Conservation (phyloP, 352 stramenopile genomes). For the Pythium grandisporangium region DNA sequence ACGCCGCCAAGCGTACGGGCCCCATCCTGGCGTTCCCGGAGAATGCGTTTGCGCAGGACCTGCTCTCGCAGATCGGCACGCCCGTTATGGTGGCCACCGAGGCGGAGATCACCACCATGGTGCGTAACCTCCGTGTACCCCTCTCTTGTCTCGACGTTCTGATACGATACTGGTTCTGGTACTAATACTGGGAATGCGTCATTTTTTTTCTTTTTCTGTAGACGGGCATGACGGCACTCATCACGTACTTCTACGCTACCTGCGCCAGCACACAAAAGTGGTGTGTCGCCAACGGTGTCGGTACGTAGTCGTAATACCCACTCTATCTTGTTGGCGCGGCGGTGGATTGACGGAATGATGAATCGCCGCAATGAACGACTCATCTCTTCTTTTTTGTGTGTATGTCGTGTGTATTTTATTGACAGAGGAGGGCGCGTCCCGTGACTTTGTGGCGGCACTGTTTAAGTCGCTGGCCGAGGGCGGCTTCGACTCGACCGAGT, state of each 20-base stretch:
- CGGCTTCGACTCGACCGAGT: conserved; percentile 55
- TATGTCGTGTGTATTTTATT: neutral
- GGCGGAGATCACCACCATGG: conserved; percentile 74
- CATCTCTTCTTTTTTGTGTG: no score
- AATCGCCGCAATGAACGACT: no score
- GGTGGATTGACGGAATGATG: no score
- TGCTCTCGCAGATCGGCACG: conserved; percentile 73
- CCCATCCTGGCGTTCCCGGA: conserved; percentile 76
- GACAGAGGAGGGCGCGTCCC: conserved; percentile 51
- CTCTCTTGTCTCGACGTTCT: neutral
- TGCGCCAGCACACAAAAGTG: conserved; percentile 77
- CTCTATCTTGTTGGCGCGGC: neutral
- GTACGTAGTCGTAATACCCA: conserved; percentile 22
- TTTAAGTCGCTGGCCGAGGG: conserved; percentile 74
- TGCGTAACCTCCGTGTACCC: conserved; percentile 6
- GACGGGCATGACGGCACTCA: conserved; percentile 80
- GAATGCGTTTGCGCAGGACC: conserved; percentile 50
- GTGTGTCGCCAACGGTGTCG: conserved; percentile 81
- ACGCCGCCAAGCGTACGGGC: conserved; percentile 59
- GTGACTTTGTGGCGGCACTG: conserved; percentile 77
- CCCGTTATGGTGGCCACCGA: conserved; percentile 76
- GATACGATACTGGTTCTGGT: neutral
- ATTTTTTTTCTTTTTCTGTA: conserved; percentile 5
- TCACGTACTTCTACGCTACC: conserved; percentile 83
- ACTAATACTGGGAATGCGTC: neutral